Conservation (phyloP, 2,329 filamentous ascomycete species). For the Diaporthe citriasiana region DNA sequence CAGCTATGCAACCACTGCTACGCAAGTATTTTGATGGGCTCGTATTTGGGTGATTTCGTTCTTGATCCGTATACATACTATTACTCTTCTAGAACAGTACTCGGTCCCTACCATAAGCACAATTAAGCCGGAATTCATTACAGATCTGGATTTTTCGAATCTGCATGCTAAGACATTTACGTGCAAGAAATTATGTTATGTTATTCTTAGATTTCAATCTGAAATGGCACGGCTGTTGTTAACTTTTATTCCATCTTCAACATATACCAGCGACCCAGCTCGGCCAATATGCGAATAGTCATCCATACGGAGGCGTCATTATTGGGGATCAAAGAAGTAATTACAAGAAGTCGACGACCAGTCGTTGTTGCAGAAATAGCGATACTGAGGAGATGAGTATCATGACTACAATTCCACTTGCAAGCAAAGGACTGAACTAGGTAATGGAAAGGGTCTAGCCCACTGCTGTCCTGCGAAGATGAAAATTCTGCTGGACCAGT, state of each 20-base stretch:
- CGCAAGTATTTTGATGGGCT: no score
- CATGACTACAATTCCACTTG: not conserved
- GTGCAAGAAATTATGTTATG: not conserved
- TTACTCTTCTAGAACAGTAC: no score
- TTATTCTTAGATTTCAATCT: not conserved
- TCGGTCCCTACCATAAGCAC: no score
- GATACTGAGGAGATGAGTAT: not conserved
- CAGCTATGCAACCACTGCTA: no score
- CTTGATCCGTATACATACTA: no score
- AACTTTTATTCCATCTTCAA: no score
- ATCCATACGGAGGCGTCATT: no score
- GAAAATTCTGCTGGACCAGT: not conserved
- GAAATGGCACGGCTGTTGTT: not conserved
- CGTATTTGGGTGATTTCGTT: no score
- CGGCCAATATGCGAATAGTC: no score
- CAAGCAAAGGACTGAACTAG: not conserved
- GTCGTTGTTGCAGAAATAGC: not conserved
- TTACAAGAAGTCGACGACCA: not conserved
- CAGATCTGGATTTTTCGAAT: not conserved
- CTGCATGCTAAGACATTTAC: not conserved
- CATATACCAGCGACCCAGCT: no score
- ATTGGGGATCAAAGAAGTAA: not conserved
- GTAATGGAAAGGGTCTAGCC: not conserved
- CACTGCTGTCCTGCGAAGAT: not conserved
- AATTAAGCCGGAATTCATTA: not conserved